Conservation (phyloP, 768 basidiomycete species). For the Zangia roseola region DNA sequence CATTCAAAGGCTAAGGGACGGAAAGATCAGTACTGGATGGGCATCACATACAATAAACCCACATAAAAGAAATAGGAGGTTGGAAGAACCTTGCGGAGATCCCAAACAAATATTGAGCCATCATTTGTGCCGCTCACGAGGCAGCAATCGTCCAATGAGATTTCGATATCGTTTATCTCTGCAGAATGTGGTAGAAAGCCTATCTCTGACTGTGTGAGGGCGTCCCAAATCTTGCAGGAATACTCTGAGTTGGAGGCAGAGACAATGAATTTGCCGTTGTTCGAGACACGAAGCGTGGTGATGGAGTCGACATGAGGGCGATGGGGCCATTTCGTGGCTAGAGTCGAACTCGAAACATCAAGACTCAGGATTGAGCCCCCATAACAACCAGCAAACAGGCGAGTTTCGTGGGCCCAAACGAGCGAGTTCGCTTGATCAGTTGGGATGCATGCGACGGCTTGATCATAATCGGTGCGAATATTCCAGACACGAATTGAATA, state of each 20-base stretch:
- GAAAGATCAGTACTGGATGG: not conserved
- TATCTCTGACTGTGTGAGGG: constrained; percentile 2
- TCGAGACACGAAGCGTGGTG: constrained; percentile 17
- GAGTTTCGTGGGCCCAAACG: constrained; percentile 19
- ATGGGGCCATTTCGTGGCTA: constrained; percentile 4
- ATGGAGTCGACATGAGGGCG: constrained; percentile 14
- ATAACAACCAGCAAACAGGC: constrained; percentile 16
- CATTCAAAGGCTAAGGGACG: constrained; percentile 7
- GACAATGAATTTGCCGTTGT: constrained; percentile 19
- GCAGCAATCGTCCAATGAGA: constrained; percentile 16
- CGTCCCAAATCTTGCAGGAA: constrained; percentile 19
- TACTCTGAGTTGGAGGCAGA: constrained; percentile 17
- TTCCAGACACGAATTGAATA: constrained; percentile 11
- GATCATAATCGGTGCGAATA: not conserved
- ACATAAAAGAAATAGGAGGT: constrained; percentile 12
- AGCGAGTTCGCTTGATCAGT: constrained; percentile 13
- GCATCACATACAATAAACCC: not conserved
- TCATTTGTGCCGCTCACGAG: constrained; percentile 9
- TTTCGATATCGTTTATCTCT: constrained; percentile 10
- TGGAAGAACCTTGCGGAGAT: constrained; percentile 11
- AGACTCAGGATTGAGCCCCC: constrained; percentile 13
- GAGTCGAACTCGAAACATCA: constrained; percentile 1
- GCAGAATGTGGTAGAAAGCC: constrained; percentile 3
- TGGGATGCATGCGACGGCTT: not conserved
- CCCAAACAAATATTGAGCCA: constrained; percentile 12